Percentiles rank a stretch among this genome's conserved stretches.
Evolutionary conservation across 1,284 basidiomycete genomes (phyloP).

Genomic region (Kwoniella shivajii): DNA sequence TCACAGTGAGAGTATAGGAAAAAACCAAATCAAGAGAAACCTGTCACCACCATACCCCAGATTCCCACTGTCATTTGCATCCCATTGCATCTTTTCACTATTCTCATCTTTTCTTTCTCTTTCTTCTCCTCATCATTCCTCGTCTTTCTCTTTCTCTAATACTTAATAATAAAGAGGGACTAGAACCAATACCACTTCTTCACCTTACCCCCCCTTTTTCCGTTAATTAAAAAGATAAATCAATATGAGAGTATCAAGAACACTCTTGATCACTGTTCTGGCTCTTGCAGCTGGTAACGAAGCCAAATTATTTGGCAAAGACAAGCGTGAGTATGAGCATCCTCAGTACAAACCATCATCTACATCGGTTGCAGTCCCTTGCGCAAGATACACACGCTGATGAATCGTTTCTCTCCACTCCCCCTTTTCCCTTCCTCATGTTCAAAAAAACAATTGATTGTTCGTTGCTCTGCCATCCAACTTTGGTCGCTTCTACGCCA

Average conservation of each 20-base stretch:
- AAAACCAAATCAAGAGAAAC: background rate
- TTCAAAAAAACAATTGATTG: background rate
- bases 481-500: background rate
- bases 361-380: too few species aligned
- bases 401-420: background rate
- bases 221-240: background rate
- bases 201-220: background rate
- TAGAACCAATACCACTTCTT: background rate
- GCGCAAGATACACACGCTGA: background rate
- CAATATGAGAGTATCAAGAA: conserved; percentile 34
- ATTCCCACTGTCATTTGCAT: conserved; percentile 5
- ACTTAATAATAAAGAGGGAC: background rate
- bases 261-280: conserved; percentile 33
- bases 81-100: background rate
- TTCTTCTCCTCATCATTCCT: background rate
- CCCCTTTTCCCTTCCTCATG: background rate
- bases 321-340: conserved; percentile 49
- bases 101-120: background rate
- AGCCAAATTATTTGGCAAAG: conserved; percentile 49
- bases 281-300: conserved; percentile 34
- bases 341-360: too few species aligned
- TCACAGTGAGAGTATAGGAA: too few species aligned
- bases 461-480: background rate
- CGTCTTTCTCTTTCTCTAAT: background rate
- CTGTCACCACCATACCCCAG: background rate